Evolutionary conservation across 495 filamentous ascomycete genomes (phyloP), one percentile per base, ranked within the genome.

Genomic region (Emericellopsis terricola): DNA sequence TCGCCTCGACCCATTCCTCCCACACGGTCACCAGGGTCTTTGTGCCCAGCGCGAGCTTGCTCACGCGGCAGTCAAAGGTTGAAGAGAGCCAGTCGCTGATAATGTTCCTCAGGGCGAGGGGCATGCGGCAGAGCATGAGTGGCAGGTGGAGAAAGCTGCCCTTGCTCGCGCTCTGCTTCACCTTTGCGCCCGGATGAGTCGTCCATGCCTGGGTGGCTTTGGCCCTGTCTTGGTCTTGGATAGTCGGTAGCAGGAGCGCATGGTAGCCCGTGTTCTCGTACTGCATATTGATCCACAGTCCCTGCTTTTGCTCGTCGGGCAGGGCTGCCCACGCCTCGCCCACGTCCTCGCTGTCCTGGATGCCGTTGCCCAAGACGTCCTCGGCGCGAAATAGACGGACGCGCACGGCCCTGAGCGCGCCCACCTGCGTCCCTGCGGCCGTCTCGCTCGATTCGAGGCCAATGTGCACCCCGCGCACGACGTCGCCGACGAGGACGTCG

Each of bases 401-500:
- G 11, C 50, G 50, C 0, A 63, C 59, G 0, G 28, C 42, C 27
- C 54, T 49, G 29, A 66, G 27, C 23, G 49, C 41, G 7, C 62
- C 62, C 2, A 50, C 50, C 10, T 55, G 42, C n/a, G n/a, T n/a
- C 0, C 57, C 55, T 15, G 61, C 32, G 0, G 41, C 35, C 3
- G 43, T 39, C 1, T 38, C 50, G 11, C 50, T 51, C 3, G 39
- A 40, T 16, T 53, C 37, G 19, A 43, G 27, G 1, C 56, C 53
- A 3, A 66, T 50, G 28, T 63, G 57, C 15, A 64, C 57, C 19
- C 62, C 62, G 17, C 62, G 60, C 14, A 64, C 56, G 0, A 64
- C 60, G 36, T 64, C 62, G 0, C 60, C 60, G 0, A 64, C 60
- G 0, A 66, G 48, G 5, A 39, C 43, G 16, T 64, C 60, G 7